Evolutionary conservation across 306 rosid genomes (phyloP), one percentile per base, ranked within the genome.

Genomic region (Quercus glauca): DNA sequence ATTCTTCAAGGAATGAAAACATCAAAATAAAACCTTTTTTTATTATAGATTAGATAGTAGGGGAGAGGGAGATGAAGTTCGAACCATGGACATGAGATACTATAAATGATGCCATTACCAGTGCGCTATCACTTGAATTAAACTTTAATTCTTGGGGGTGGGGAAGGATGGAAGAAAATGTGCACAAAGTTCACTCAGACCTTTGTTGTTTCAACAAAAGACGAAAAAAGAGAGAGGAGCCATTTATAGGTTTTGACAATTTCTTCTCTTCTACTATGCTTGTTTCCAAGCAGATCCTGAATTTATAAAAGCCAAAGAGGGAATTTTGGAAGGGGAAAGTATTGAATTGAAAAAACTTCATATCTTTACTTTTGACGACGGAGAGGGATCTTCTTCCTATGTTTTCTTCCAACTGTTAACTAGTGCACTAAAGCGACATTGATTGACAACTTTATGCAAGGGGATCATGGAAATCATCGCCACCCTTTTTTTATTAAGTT

Each of bases 391-490:
- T 9, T 14, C 11, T 1, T n/a, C 53, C 13, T 20, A 43, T 37
- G 29, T 14, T 70, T 70, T 45, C 3, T n/a, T 19, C 11, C 29
- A 7, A 5, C 68, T 19, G 6, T 26, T 19, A 26, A 28, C 69
- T 63, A 29, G 43, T 64, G 41, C 43, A 64, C 13, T 64, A 29
- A 29, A 29, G n/a, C 13, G 2, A 28, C 6, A 17, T 15, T 64
- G 70, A 29, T 64, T 6, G 7, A 20, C 41, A 26, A 29, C 43
- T 64, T 20, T 20, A 64, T 5, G 13, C 70, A 2, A 64, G 18
- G 73, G 33, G 65, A 21, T 76, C 28, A 31, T 70, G 85, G 35
- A 53, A 49, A 74, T 55, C 69, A 76, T 69, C 25, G 53, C 19
- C 63, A 43, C 43, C 43, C 17, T 37, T 74, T 29, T 37, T 76